Base-by-base conservation (phyloP, 75 land plant genomes). In the Gnetum montanum region DNA sequence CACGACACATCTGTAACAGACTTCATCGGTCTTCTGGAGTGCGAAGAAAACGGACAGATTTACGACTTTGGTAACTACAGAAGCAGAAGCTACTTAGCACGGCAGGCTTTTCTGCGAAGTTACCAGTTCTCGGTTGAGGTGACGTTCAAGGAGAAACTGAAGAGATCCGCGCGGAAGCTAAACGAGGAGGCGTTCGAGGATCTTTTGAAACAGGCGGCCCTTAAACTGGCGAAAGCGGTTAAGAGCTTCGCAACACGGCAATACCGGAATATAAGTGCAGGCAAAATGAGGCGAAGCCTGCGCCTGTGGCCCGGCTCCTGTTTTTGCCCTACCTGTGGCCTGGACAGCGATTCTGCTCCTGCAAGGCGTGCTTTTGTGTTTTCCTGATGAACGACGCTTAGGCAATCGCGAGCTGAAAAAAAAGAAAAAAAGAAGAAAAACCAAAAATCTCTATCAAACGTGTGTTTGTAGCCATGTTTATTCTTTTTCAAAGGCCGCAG, bases 81-180 rank as follows among this genome's bases (percentile, higher is more conserved):
- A 13, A 19, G 16, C 36, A 52, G 22, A 23, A 31, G 33, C 19
- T 33, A 31, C 29, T 52, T 52, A n/a, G 55, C 55, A 4, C 31
- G 55, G 22, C 55, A 33, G 20, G 36, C 36, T 4, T 52, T 52
- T 33, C 55, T 52, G 16, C 55, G 55, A 13, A 52, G 55, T 30
- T 33, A 33, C 23, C 4, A 52, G 24, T 52, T 52, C 20, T 33
- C 24, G 12, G 8, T 33, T 1, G 55, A 52, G 33, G 36, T 19
- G 33, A 52, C 20, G 13, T 52, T 52, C 20, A 52, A 52, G 33
- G 55, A 52, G 4, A 52, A 33, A 24, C 36, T 52, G 10, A 52
- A 30, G 20, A 16, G 36, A n/a, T 52, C 36, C 11, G 31, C 33
- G 8, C 36, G 36, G 36, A 52, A 18, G 31, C 12, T 33, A 1